A percentile compares a stretch with the other conserved stretches of the same genome.
Conservation (phyloP, 192 early-diverging fungal species). For the Coemansia sp. region DNA sequence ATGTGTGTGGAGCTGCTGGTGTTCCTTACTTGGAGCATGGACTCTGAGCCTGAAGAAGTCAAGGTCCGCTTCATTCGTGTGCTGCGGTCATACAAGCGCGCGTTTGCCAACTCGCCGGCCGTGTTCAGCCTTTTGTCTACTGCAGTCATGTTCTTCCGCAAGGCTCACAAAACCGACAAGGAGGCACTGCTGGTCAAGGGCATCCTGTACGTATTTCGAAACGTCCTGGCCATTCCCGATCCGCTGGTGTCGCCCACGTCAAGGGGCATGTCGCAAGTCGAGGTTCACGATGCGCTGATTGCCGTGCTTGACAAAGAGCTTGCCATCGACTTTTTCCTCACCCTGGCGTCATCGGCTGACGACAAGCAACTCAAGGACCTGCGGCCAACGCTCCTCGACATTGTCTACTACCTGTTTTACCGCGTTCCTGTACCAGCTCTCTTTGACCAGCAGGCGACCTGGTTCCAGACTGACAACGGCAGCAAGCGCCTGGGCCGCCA, state of each 20-base stretch:
- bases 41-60: constrained; percentile 50
- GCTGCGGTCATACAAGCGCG: constrained; percentile 70
- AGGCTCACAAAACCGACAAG: constrained; percentile 15
- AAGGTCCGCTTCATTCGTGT: constrained; percentile 52
- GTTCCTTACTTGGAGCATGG: constrained; percentile 85
- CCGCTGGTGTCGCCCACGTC: constrained; percentile 57
- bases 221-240: constrained; percentile 80
- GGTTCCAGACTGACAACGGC: constrained; percentile 17
- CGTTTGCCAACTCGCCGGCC: constrained; percentile 53
- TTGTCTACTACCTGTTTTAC: constrained; percentile 49
- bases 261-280: constrained; percentile 55
- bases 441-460: constrained; percentile 24
- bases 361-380: constrained; percentile 55
- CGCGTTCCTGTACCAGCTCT: constrained; percentile 39
- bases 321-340: constrained; percentile 66
- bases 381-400: constrained; percentile 41
- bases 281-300: constrained; percentile 69
- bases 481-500: constrained; percentile 52
- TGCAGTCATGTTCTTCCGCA: constrained; percentile 31
- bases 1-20: constrained; percentile 78
- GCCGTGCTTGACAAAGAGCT: constrained; percentile 58
- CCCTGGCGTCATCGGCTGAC: constrained; percentile 64
- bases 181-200: constrained; percentile 51
- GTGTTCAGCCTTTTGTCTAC: constrained; percentile 29
- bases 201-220: constrained; percentile 73